Evolutionary conservation across 108 stramenopile genomes (phyloP), one percentile per base, ranked within the genome.

Genomic region (Nitzschia palea): DNA sequence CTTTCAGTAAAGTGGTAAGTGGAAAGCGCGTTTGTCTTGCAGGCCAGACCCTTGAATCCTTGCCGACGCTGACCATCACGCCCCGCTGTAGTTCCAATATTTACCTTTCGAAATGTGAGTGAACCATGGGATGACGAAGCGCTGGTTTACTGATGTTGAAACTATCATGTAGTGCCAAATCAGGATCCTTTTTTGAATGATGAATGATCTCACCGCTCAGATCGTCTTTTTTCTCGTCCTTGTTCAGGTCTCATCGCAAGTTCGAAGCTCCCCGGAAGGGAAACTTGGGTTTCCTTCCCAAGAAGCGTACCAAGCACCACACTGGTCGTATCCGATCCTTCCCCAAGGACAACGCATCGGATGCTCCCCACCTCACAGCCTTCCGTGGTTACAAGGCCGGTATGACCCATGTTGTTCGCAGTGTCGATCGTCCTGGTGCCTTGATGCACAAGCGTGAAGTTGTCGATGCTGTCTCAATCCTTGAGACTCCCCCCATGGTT

Each of bases 341-440:
- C 96, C 99, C 99, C 48, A 82, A 76, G 77, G 99, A 99, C 71
- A 89, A 96, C 63, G 74, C 94, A 12, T 50, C 86, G 36, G 93
- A 92, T 71, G 85, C 84, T 18, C 80, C 84, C 44, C 99, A 99
- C 83, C 87, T 99, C 44, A 99, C 99, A 26, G 99, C 99, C 65
- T 99, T 99, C 92, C 91, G 97, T 78, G 98, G 93, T 72, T 99
- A 98, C 97, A 99, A 99, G 93, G 99, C 99, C 60, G 99, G 99
- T 66, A 99, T 99, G 99, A 98, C 99, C 75, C 99, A 99, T 88
- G 95, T 95, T 59, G 91, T 92, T 56, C 96, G 99, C 77, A 94
- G 94, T 57, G 97, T 99, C 23, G 98, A 99, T 80, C 95, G 97
- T 82, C 95, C 98, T 20, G 99, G 99, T 63, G 98, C 98, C 47